These are phyloP conservation scores for Phyllosticta capitalensis DNA, from an alignment of 2,329 filamentous ascomycete species.

Conservation along the genomic window DNA sequence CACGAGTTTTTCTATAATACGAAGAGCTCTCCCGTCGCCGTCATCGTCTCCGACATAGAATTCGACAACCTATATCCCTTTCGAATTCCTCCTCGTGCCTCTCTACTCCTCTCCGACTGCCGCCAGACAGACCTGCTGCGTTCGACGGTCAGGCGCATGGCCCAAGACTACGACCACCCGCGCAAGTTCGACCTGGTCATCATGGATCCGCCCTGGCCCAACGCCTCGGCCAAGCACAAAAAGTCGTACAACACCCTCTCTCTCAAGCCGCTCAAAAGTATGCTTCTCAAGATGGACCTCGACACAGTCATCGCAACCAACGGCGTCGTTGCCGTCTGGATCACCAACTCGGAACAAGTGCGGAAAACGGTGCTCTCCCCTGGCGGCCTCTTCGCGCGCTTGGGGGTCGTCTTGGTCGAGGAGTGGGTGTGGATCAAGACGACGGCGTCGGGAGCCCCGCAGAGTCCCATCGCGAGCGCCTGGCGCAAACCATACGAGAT, in stretches of 20 bases:
- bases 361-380: constrained; percentile 46
- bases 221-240: constrained; percentile 59
- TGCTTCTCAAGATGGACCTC: constrained; percentile 38
- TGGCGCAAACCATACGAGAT: constrained; percentile 74
- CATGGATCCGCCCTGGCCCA: constrained; percentile 75
- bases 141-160: constrained; percentile 25
- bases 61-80: constrained; percentile 18
- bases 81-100: constrained; percentile 40
- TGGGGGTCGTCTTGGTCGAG: constrained; percentile 55
- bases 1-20: background rate
- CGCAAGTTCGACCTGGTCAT: constrained; percentile 56
- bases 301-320: constrained; percentile 28
- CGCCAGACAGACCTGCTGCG: constrained; percentile 22
- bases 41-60: background rate
- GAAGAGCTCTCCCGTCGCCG: background rate
- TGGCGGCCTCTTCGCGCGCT: constrained; percentile 53
- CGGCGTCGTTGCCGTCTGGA: constrained; percentile 59
- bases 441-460: constrained; percentile 53
- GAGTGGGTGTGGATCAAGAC: constrained; percentile 78
- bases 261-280: constrained; percentile 37
- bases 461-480: constrained; percentile 48
- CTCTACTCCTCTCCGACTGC: constrained; percentile 35
- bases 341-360: constrained; percentile 60
- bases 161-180: constrained; percentile 33
- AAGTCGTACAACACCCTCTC: constrained; percentile 39